Conservation (phyloP, 129 eudicot genomes). For the Heracleum sosnowskyi region DNA sequence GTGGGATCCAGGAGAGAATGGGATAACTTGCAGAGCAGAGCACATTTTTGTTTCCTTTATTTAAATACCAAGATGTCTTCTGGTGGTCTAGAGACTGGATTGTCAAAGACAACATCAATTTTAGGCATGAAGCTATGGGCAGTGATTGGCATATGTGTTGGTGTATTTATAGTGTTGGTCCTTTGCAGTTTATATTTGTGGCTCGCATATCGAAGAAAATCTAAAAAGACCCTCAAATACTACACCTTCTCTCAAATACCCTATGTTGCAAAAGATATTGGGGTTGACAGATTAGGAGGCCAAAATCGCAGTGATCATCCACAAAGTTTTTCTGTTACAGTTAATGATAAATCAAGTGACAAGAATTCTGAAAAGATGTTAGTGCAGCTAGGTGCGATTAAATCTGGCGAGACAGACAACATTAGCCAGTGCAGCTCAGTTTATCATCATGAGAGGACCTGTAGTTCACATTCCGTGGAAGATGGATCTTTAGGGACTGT, state of each 20-base stretch:
- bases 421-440: slow-evolving; percentile 70
- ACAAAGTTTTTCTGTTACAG: slow-evolving; percentile 26
- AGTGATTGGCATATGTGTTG: slow-evolving; percentile 57
- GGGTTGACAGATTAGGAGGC: slow-evolving; percentile 63
- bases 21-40: slow-evolving; percentile 14
- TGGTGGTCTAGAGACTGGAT: slow-evolving; percentile 39
- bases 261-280: slow-evolving; percentile 67
- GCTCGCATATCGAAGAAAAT: slow-evolving; percentile 56
- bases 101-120: slow-evolving; percentile 43
- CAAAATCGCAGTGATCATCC: slow-evolving; percentile 31
- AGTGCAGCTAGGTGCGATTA: slow-evolving; percentile 60
- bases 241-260: slow-evolving; percentile 62
- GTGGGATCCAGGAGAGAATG: slow-evolving; percentile 29
- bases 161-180: slow-evolving; percentile 56
- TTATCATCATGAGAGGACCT: slow-evolving; percentile 51
- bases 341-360: slow-evolving; percentile 45
- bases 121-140: slow-evolving; percentile 79
- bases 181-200: slow-evolving; percentile 62
- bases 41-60: background rate
- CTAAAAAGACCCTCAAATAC: slow-evolving; percentile 41
- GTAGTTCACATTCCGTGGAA: slow-evolving; percentile 75
- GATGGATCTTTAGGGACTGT: slow-evolving; percentile 71
- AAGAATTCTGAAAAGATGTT: slow-evolving; percentile 59
- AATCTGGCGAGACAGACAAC: slow-evolving; percentile 72
- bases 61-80: slow-evolving; percentile 39